Evolutionary conservation across 257 asterid genomes (phyloP).

Genomic region (Prunella vulgaris): DNA sequence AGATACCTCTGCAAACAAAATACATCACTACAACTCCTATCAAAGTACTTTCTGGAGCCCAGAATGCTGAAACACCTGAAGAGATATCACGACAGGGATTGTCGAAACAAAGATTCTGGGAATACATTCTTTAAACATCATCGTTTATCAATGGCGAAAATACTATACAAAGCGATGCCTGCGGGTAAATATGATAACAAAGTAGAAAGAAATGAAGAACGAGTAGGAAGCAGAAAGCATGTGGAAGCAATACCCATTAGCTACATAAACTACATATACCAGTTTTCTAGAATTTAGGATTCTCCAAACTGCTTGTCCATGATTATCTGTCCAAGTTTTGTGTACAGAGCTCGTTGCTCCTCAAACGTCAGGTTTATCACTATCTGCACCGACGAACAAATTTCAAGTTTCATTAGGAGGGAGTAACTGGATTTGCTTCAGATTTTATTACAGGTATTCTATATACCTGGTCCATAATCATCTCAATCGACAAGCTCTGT

Average conservation of each 20-base stretch:
- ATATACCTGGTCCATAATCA: conserved; percentile 78
- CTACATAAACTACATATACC: neutral
- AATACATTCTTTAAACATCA: neutral
- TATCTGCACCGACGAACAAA: conserved; percentile 37
- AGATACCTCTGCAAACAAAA: neutral
- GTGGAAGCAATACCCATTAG: neutral
- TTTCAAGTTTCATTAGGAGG: neutral
- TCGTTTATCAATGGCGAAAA: conserved; percentile 5
- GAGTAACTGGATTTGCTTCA: neutral
- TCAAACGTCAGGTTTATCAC: conserved; percentile 71
- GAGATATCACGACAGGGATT: neutral
- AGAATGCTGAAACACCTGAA: neutral
- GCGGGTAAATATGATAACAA: conserved; percentile 20
- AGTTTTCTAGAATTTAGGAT: conserved; percentile 32
- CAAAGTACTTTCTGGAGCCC: neutral
- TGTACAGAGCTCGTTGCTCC: conserved; percentile 59
- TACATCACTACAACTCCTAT: neutral
- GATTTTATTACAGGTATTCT: neutral
- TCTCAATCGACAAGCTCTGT: conserved; percentile 70
- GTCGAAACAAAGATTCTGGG: neutral
- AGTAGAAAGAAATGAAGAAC: neutral
- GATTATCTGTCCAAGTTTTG: conserved; percentile 66
- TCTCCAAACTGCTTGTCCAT: conserved; percentile 61
- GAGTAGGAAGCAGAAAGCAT: neutral
- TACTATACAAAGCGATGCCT: conserved; percentile 29